Conservation (phyloP, 2,329 filamentous ascomycete species). For the Xylariaceae sp. region DNA sequence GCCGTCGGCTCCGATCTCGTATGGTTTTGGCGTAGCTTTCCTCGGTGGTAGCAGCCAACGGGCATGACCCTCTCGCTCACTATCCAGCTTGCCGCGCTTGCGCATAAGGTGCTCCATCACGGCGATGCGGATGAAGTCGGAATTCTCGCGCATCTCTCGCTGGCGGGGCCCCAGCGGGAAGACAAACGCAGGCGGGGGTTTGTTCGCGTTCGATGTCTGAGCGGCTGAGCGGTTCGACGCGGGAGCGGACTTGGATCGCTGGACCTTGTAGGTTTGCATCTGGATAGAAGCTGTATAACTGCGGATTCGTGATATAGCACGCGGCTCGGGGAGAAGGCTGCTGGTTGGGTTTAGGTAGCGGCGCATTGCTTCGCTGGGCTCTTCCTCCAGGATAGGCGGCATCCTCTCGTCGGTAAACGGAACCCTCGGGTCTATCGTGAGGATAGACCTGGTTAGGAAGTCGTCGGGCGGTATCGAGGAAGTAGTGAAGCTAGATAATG, state of each 20-base stretch:
- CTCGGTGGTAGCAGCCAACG: conserved; percentile 70
- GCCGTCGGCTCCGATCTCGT: conserved; percentile 60
- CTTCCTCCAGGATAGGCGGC: conserved; percentile 63
- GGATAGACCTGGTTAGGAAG: conserved; percentile 67
- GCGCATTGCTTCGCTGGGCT: conserved; percentile 66
- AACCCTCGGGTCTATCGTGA: conserved; percentile 67
- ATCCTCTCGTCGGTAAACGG: conserved; percentile 70
- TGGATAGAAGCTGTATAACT: conserved; percentile 69
- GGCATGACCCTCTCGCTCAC: conserved; percentile 67
- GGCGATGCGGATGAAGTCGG: conserved; percentile 70
- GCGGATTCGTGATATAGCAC: conserved; percentile 36
- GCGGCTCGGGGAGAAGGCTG: conserved; percentile 49
- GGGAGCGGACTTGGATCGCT: conserved; percentile 47
- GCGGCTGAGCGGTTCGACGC: conserved; percentile 31
- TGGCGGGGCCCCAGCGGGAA: conserved; percentile 57
- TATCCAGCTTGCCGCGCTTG: conserved; percentile 66
- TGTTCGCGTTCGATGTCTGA: conserved; percentile 32
- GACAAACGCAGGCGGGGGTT: conserved; percentile 37
- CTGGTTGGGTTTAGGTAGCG: conserved; percentile 69
- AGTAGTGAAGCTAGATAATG: conserved; percentile 64
- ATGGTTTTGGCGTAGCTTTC: conserved; percentile 55
- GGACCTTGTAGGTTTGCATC: conserved; percentile 71
- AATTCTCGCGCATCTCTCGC: conserved; percentile 70
- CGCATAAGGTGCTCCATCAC: conserved; percentile 76
- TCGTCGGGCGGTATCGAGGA: conserved; percentile 68